These are phyloP conservation scores for Xylaria arbuscula DNA, from an alignment of 2,329 filamentous ascomycete genomes.

Conservation along the genomic window DNA sequence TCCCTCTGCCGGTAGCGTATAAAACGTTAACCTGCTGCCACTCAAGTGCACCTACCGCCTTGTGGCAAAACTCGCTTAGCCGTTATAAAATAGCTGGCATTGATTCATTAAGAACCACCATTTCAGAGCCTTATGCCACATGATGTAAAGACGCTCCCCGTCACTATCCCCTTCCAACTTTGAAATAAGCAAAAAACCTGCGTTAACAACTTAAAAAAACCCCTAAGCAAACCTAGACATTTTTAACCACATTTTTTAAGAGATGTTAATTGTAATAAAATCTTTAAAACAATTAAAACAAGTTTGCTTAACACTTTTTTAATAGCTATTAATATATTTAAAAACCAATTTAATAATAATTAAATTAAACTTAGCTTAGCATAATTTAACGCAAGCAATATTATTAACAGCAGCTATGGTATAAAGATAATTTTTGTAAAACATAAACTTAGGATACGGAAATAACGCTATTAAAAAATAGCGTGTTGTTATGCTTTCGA, in stretches of 20 bases:
- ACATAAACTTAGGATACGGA: constrained; percentile 1
- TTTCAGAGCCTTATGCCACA: constrained; percentile 8
- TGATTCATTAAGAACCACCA: constrained; percentile 18
- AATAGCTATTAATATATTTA: constrained; percentile 7
- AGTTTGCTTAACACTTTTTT: constrained; percentile 10
- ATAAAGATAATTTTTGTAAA: constrained; percentile 8
- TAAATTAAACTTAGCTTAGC: background rate
- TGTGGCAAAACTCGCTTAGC: constrained; percentile 12
- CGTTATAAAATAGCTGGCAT: constrained; percentile 10
- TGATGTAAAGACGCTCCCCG: constrained; percentile 15
- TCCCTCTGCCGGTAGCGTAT: too few species aligned
- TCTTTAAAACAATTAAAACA: constrained; percentile 15
- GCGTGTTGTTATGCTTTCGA: background rate
- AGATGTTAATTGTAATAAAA: constrained; percentile 5
- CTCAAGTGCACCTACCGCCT: background rate
- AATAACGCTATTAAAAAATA: background rate
- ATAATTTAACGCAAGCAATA: background rate
- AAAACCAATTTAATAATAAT: constrained; percentile 16
- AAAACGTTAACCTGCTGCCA: background rate
- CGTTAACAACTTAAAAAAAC: constrained; percentile 7
- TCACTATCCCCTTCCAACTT: constrained; percentile 1
- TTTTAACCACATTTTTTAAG: constrained; percentile 18
- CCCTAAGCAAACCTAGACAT: background rate
- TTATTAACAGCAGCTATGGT: constrained; percentile 14
- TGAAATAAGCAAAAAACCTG: background rate